Evolutionary conservation across 2,329 filamentous ascomycete genomes (phyloP).

Genomic region (Diaporthe citriasiana): DNA sequence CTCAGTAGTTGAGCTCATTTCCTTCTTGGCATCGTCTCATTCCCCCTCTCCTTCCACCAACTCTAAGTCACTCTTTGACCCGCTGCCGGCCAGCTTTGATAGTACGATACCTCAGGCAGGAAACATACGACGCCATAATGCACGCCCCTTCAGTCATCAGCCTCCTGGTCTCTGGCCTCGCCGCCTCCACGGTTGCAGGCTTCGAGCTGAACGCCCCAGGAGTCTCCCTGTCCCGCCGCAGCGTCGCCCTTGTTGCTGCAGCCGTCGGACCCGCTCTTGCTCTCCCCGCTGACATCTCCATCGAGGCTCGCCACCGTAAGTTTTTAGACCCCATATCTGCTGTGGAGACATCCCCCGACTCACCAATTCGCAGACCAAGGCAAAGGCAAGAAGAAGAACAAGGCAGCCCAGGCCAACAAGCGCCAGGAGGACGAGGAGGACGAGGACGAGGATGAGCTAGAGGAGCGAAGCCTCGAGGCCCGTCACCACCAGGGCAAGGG

Average conservation of each 20-base stretch:
- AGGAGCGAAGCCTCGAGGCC: conserved; percentile 19
- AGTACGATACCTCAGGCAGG: conserved; percentile 29
- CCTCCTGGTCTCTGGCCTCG: conserved; percentile 41
- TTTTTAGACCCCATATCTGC: not conserved
- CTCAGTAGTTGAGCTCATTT: conserved; percentile 36
- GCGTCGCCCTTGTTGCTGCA: conserved; percentile 38
- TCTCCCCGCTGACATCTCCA: conserved; percentile 43
- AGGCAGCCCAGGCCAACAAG: conserved; percentile 12
- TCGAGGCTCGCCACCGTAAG: conserved; percentile 42
- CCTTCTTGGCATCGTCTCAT: conserved; percentile 20
- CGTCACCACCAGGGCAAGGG: conserved; percentile 41
- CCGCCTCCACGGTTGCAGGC: conserved; percentile 36
- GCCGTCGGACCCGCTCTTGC: conserved; percentile 43
- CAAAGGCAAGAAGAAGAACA: conserved; percentile 41
- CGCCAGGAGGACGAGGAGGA: conserved; percentile 19
- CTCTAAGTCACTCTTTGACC: conserved; percentile 36
- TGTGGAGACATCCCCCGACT: not conserved
- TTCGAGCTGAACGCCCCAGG: conserved; percentile 35
- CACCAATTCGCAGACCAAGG: conserved; percentile 15
- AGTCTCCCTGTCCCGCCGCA: conserved; percentile 37
- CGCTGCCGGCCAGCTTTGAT: conserved; percentile 41
- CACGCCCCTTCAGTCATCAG: conserved; percentile 40
- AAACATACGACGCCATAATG: conserved; percentile 37
- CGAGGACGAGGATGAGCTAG: conserved; percentile 28
- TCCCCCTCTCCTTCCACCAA: conserved; percentile 15